These are phyloP conservation scores for Pseudozyma thailandica DNA, from an alignment of 1,284 basidiomycete genomes.

Conservation along the genomic window DNA sequence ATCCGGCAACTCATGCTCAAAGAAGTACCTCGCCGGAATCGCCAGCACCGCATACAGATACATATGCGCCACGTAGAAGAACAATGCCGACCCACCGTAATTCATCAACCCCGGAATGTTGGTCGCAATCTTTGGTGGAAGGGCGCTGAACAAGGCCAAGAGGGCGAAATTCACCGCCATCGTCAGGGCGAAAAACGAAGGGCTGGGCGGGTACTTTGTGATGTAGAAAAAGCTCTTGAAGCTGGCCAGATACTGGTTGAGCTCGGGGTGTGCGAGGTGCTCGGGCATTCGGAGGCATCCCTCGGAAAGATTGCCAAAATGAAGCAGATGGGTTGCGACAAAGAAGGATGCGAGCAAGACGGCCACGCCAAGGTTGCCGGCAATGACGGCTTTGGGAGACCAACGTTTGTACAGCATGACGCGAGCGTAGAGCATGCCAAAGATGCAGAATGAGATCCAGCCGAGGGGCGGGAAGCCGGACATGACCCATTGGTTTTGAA, in stretches of 20 bases:
- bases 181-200: conserved; percentile 49
- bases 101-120: conserved; percentile 32
- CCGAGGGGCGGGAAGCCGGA: conserved; percentile 57
- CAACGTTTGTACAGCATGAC: conserved; percentile 33
- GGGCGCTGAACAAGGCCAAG: conserved; percentile 43
- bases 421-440: conserved; percentile 55
- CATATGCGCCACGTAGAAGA: conserved; percentile 56
- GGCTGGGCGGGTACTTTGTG: conserved; percentile 57
- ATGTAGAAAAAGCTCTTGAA: conserved; percentile 55
- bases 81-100: conserved; percentile 50
- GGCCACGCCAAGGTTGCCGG: conserved; percentile 13
- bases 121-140: conserved; percentile 13
- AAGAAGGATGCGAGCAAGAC: conserved; percentile 43
- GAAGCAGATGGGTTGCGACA: conserved; percentile 44
- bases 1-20: conserved; percentile 38
- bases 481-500: conserved; percentile 30
- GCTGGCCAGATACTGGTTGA: conserved; percentile 50
- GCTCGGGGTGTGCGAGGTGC: conserved; percentile 8
- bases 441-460: conserved; percentile 56
- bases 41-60: conserved; percentile 31
- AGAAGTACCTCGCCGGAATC: conserved; percentile 29
- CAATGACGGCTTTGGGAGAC: conserved; percentile 14
- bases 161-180: conserved; percentile 49
- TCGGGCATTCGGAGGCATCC: conserved; percentile 45
- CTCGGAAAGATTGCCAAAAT: conserved; percentile 56